Evolutionary conservation across 768 basidiomycete species (phyloP).

Genomic region (Astraeus odoratus): DNA sequence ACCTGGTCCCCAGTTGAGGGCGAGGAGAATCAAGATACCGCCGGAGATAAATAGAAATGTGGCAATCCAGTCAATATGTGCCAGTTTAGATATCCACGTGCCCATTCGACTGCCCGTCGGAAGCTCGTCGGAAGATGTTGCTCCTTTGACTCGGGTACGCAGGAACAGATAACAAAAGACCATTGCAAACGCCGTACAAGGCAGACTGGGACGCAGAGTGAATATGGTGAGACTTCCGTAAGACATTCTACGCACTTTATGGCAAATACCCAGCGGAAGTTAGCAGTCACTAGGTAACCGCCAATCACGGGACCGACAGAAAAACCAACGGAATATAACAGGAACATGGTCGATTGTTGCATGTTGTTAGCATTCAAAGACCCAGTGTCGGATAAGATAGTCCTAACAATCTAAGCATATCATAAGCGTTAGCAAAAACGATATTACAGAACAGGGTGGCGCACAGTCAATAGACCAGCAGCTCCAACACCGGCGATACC

Average conservation of each 20-base stretch:
- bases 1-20: constrained; percentile 44
- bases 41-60: constrained; percentile 36
- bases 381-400: constrained; percentile 37
- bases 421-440: not conserved
- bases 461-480: constrained; percentile 34
- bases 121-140: constrained; percentile 10
- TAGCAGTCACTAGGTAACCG: constrained; percentile 32
- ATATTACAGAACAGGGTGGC: not conserved
- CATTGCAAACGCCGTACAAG: constrained; percentile 30
- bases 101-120: not conserved
- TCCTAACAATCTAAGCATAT: constrained; percentile 30
- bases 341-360: constrained; percentile 35
- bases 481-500: constrained; percentile 46
- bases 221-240: not conserved
- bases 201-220: constrained; percentile 29
- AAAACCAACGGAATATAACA: constrained; percentile 39
- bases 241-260: constrained; percentile 37
- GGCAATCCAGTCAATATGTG: constrained; percentile 42
- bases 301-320: constrained; percentile 37
- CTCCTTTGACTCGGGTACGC: constrained; percentile 23
- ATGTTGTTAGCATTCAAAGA: constrained; percentile 38
- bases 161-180: constrained; percentile 36
- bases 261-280: constrained; percentile 49
- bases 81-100: constrained; percentile 24
- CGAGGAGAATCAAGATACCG: constrained; percentile 42